Percentiles rank a stretch among this genome's conserved stretches.
phyloP scores from a whole-genome alignment of 805 yeast species.

The Wickerhamiella kurtzmanii region DNA sequence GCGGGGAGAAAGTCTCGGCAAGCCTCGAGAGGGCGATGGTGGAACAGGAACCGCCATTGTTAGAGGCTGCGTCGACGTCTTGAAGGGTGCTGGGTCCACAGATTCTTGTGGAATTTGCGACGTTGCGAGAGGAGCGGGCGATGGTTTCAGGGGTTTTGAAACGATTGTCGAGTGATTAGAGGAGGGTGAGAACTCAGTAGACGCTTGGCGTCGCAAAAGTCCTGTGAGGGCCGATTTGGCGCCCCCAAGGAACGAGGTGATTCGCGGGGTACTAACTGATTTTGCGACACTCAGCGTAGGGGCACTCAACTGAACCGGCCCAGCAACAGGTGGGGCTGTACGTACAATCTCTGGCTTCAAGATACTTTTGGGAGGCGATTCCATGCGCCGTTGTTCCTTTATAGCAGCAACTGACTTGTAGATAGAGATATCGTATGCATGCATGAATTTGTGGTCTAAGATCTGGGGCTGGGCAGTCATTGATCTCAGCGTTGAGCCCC shows the following conservation, averaged over 20 bases:
- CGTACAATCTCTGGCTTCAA: not conserved
- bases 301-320: not conserved
- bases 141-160: not conserved
- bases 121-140: not conserved
- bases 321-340: not conserved
- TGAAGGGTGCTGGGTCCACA: no score
- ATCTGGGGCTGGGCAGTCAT: conserved; percentile 28
- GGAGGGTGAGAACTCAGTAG: not conserved
- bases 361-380: conserved; percentile 15
- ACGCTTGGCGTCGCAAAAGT: not conserved
- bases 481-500: conserved; percentile 52
- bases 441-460: conserved; percentile 27
- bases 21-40: not conserved
- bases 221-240: conserved; percentile 1
- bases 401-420: conserved; percentile 28
- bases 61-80: no score
- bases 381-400: conserved; percentile 15
- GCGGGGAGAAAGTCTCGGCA: not conserved
- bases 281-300: not conserved
- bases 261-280: not conserved
- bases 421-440: conserved; percentile 50
- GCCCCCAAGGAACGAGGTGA: not conserved
- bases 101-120: no score
- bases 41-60: not conserved
- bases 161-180: not conserved